Evolutionary conservation across 148 eudicot genomes (phyloP), one percentile per base, ranked within the genome.

Genomic region (Diospyros lotus): DNA sequence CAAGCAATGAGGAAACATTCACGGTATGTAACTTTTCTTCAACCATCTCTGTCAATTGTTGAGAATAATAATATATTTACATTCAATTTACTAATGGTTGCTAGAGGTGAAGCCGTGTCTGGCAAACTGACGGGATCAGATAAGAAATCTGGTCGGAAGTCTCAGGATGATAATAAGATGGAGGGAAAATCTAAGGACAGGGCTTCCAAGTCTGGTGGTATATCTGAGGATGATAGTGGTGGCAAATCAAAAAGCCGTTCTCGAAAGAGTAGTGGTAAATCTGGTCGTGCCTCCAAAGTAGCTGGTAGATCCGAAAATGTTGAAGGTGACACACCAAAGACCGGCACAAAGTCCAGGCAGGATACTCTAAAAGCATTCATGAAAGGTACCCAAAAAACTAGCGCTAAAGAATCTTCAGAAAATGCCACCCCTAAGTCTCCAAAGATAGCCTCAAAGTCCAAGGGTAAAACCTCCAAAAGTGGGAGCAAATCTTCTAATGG

Each of bases 401-500:
- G 28, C 28, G 28, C 28, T 28, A 7, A 44, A 65, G 84, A 75
- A 14, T 69, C 74, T 1, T 72, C 71, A 18, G 74, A 77, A 61
- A 43, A 68, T 65, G 50, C 46, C 58, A 5, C 38, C 69, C 72
- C 65, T 54, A 81, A 73, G 28, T 66, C 60, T 0, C 81, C 80
- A 17, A 80, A 74, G 58, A 72, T 59, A 58, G 80, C 45, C n/a
- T 43, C 59, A 14, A 86, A 81, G 73, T 80, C 84, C 63, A 84
- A 85, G 79, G 90, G 80, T 9, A 88, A 86, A 76, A 82, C 77
- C 18, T 69, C 82, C 10, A 73, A 76, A 77, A 73, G 75, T 80
- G 80, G 78, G 43, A 76, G 74, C 53, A 80, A 79, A 55, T 61
- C 82, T 64, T n/a, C 65, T 3, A 78, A 64, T 72, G 84, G 82